Conservation (phyloP, 2,329 filamentous ascomycete species). For the Xylariomycetidae sp. region DNA sequence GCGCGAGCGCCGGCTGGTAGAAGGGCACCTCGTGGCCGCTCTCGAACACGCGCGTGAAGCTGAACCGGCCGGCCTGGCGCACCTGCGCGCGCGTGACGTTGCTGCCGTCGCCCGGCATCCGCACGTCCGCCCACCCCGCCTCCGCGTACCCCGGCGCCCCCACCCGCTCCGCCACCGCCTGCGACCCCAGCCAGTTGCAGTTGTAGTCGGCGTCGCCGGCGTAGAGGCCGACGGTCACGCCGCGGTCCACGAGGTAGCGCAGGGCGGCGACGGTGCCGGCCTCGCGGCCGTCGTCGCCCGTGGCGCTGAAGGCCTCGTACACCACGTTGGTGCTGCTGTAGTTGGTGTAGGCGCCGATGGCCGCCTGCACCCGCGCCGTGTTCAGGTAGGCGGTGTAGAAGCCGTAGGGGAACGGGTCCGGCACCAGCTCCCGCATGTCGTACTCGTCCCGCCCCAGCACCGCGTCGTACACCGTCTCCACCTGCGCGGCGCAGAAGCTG, state of each 20-base stretch:
- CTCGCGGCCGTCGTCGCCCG: conserved; percentile 40
- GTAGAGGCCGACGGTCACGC: conserved; percentile 22
- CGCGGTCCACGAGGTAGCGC: conserved; percentile 14
- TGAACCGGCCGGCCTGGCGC: conserved; percentile 43
- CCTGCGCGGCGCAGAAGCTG: conserved; percentile 46
- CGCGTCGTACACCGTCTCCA: conserved; percentile 46
- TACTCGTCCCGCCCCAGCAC: conserved; percentile 51
- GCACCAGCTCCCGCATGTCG: conserved; percentile 49
- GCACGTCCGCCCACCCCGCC: conserved; percentile 43
- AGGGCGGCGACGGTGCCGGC: conserved; percentile 19
- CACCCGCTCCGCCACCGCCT: conserved; percentile 27
- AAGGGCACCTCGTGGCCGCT: conserved; percentile 41
- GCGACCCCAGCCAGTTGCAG: conserved; percentile 27
- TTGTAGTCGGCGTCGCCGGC: conserved; percentile 28
- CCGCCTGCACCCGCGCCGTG: conserved; percentile 43
- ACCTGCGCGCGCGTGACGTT: conserved; percentile 48
- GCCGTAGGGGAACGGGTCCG: conserved; percentile 51
- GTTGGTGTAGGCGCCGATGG: conserved; percentile 54
- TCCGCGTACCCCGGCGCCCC: conserved; percentile 31
- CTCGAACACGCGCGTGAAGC: conserved; percentile 41
- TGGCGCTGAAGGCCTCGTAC: conserved; percentile 47
- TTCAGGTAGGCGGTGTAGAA: conserved; percentile 56
- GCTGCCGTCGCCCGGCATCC: conserved; percentile 28
- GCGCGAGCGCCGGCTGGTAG: conserved; percentile 44
- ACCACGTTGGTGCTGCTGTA: conserved; percentile 46